Percentiles rank a stretch among this genome's conserved stretches.
These are phyloP conservation scores for Cryoendolithus antarcticus DNA, from an alignment of 2,329 filamentous ascomycete species.

Conservation along the genomic window DNA sequence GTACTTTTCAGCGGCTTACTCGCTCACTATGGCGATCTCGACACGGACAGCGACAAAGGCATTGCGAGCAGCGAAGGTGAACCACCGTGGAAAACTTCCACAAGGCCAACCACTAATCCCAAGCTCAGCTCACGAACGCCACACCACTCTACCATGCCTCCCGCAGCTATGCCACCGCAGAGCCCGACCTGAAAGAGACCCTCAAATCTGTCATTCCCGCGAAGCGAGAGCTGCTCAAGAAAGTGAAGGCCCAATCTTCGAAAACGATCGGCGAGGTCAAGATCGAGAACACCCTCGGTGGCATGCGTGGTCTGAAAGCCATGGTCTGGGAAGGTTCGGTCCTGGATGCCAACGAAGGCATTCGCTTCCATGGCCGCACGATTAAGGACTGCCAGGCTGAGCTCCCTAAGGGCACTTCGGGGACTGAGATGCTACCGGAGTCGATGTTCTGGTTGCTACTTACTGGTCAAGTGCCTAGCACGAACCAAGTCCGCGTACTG, in stretches of 20 bases:
- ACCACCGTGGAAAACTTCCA: constrained; percentile 10
- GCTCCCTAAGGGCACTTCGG: constrained; percentile 80
- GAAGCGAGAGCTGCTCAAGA: constrained; percentile 86
- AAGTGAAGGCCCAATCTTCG: constrained; percentile 73
- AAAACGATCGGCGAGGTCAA: constrained; percentile 87
- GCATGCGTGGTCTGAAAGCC: constrained; percentile 89
- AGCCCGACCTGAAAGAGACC: constrained; percentile 81
- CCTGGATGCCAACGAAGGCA: constrained; percentile 90
- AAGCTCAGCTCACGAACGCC: constrained; percentile 14
- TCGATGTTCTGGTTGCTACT: constrained; percentile 99
- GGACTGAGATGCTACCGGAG: constrained; percentile 95
- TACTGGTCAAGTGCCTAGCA: constrained; percentile 81
- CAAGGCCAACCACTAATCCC: neutral
- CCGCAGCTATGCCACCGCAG: constrained; percentile 59
- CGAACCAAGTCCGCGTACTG: constrained; percentile 66
- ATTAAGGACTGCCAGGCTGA: constrained; percentile 94
- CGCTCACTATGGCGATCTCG: constrained; percentile 48
- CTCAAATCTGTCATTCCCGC: constrained; percentile 75
- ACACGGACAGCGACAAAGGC: constrained; percentile 50
- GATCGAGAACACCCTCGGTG: constrained; percentile 85
- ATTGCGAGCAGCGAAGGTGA: constrained; percentile 52
- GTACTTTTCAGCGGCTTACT: too few relatives aligned
- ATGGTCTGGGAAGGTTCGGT: constrained; percentile 99
- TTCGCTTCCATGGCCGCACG: constrained; percentile 92
- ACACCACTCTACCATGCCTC: constrained; percentile 12